A percentile compares a stretch with the other conserved stretches of the same genome.
phyloP scores from a whole-genome alignment of 805 yeast genomes.

The Suhomyces xylopsoci region DNA sequence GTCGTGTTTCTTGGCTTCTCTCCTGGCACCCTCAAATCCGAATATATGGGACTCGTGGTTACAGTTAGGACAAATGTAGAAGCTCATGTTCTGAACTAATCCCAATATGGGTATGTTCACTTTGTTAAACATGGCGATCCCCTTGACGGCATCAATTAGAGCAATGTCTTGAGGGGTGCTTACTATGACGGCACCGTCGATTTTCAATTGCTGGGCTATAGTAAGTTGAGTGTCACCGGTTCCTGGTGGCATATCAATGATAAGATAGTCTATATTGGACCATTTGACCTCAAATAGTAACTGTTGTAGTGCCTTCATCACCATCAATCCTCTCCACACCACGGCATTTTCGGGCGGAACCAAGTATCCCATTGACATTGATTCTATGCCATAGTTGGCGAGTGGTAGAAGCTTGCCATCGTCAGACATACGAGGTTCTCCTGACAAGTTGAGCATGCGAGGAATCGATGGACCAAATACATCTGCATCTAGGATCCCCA shows the following conservation, averaged over 20 bases:
- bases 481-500: constrained; percentile 77
- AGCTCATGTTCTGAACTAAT: constrained; percentile 80
- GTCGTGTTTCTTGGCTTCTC: constrained; percentile 47
- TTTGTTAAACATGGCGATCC: constrained; percentile 72
- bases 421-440: constrained; percentile 60
- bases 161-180: constrained; percentile 89
- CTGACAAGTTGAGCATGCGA: constrained; percentile 59
- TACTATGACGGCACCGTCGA: constrained; percentile 79
- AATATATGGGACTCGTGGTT: constrained; percentile 69
- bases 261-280: constrained; percentile 63
- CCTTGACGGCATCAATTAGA: constrained; percentile 73
- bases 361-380: constrained; percentile 89
- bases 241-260: constrained; percentile 88
- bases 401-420: constrained; percentile 62
- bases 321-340: constrained; percentile 86
- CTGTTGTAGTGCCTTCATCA: constrained; percentile 83
- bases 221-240: constrained; percentile 87
- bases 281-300: constrained; percentile 80
- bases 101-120: constrained; percentile 73
- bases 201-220: constrained; percentile 69
- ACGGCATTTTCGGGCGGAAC: constrained; percentile 64
- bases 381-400: constrained; percentile 68
- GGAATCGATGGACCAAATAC: constrained; percentile 86
- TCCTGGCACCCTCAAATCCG: constrained; percentile 58
- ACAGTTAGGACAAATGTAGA: constrained; percentile 73